Evolutionary conservation across 208 protist genomes (phyloP), one percentile per base, ranked within the genome.

Genomic region (Trypanosoma avium): DNA sequence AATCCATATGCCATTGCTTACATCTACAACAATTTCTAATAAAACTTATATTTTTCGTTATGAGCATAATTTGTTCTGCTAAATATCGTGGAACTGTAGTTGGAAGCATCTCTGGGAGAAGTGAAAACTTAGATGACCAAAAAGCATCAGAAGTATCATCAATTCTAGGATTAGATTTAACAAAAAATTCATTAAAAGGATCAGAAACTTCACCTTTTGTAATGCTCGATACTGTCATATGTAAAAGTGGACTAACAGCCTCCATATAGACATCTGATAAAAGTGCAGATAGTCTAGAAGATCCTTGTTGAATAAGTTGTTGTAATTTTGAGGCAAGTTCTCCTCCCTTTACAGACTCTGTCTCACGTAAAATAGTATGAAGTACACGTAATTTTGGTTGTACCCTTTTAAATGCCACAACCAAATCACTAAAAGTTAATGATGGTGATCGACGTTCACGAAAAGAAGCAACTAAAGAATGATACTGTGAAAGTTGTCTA

Each of bases 161-260:
- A 46, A 85, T 66, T 26, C 35, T 9, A 13, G 67, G 55, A 57
- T 77, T 61, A 1, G 58, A 65, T 22, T 63, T 77, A 38, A 88
- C 81, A 73, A 82, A 88, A 64, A 82, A 84, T 67, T 88, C 77
- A 48, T 76, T 70, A 36, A 84, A 81, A 17, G 82, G 82, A 54
- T 88, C 82, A 12, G 64, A 67, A 7, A 82, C 78, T n/a, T 79
- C 75, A 5, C 82, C 82, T 49, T 77, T 83, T 29, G 72, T 84
- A 49, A 88, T 79, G 50, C 74, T 74, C 42, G 61, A 58, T 27
- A 80, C 67, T 0, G 74, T 77, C 78, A 88, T 88, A 27, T 77
- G 61, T 50, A 88, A 66, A 32, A 88, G 75, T 17, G 82, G 82
- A 26, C 68, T 81, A 22, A 88, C 73, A 19, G 82, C 70, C 59